Evolutionary conservation across 208 protist genomes (phyloP), one percentile per base, ranked within the genome.

Genomic region (Porcisia hertigi): DNA sequence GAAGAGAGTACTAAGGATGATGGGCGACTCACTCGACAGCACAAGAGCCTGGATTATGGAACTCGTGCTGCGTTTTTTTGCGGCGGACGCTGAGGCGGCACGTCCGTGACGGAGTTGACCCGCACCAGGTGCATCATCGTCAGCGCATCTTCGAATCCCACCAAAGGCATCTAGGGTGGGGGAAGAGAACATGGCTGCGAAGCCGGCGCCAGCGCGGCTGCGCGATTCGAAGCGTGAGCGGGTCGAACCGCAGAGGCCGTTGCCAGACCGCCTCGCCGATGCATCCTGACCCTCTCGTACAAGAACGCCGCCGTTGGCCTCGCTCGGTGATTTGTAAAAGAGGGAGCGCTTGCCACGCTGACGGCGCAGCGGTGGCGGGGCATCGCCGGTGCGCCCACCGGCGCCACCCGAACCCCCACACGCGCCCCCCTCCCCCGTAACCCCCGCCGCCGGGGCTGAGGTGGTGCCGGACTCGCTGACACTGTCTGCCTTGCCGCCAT

Each of bases 311-410:
- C 41, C 59, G 20, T 55, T 73, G 18, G 49, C 41, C 18, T 67
- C 47, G 55, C 72, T 49, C 34, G n/a, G 49, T 6, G 64, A 39
- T 43, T 88, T 71, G 72, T 86, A 85, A 66, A 86, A 85, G 71
- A 88, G 77, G 3, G 81, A 88, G 58, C 80, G 84, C 71, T 84
- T 85, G 41, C 84, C 84, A 36, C 84, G 84, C 7, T 76, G 52
- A 34, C 84, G 84, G 52, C 72, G 64, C 55, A 73, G 73, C 60
- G 79, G 83, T 0, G 70, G 73, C 20, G 53, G 66, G 4, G 66
- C 62, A 41, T 60, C 75, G 41, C 41, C 66, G 34, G 16, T 63
- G 52, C 9, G 39, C 39, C 20, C 45, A 53, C 11, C 57, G 30
- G 36, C 49, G 41, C 59, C 66, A 18, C 30, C 59, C 57, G n/a